Conservation (phyloP, 805 yeast species). For the Dipodascus albidus region DNA sequence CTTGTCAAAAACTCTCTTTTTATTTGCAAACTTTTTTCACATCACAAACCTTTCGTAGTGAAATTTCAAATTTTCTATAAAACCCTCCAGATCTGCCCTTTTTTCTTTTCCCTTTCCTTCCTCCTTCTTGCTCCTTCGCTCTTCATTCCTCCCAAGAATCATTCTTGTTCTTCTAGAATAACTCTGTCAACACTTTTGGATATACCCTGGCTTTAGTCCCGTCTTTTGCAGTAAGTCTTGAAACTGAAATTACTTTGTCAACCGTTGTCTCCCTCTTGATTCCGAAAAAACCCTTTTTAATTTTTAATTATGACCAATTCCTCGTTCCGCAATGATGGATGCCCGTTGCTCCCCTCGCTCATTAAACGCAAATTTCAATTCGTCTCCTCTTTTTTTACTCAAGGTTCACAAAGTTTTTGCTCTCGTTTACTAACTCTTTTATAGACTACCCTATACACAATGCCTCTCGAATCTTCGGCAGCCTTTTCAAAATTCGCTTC, state of each 20-base stretch:
- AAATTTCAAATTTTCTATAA: not conserved
- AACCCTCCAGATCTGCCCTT: not conserved
- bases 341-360: no score
- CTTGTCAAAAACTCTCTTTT: no score
- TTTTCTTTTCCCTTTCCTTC: not conserved
- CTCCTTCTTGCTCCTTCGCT: not conserved
- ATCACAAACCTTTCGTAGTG: not conserved
- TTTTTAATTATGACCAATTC: not conserved
- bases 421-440: not conserved
- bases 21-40: no score
- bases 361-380: no score
- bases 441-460: not conserved
- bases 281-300: not conserved
- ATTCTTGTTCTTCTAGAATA: not conserved
- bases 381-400: no score
- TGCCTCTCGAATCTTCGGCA: constrained; percentile 1
- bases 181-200: not conserved
- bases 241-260: no score
- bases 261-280: not conserved
- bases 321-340: not conserved
- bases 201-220: no score
- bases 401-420: not conserved
- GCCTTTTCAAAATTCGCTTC: constrained; percentile 1
- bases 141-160: not conserved
- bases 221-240: not conserved